phyloP scores from a whole-genome alignment of 2,329 filamentous ascomycete species.

The Aspergillus fischeri region DNA sequence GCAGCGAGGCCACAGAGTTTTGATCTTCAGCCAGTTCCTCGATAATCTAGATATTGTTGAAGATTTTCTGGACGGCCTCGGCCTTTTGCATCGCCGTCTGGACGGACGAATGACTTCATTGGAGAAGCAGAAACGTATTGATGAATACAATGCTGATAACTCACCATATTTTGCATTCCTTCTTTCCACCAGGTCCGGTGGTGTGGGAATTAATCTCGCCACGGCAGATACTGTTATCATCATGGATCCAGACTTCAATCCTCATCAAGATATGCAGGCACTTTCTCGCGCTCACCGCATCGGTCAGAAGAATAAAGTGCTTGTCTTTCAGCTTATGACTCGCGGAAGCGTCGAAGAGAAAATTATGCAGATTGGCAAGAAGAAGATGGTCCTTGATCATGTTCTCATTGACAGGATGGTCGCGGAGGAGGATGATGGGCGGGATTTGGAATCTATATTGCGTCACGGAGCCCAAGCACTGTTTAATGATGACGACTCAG shows the following conservation, averaged over 20 bases:
- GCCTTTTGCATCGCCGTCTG: constrained; percentile 70
- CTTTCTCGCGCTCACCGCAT: constrained; percentile 92
- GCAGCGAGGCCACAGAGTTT: constrained; percentile 79
- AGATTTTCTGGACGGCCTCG: constrained; percentile 78
- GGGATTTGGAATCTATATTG: constrained; percentile 82
- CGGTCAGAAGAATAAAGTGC: constrained; percentile 90
- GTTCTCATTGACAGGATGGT: constrained; percentile 91
- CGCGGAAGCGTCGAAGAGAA: constrained; percentile 87
- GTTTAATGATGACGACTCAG: constrained; percentile 67
- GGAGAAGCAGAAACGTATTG: constrained; percentile 91
- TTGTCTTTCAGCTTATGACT: constrained; percentile 93
- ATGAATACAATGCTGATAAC: constrained; percentile 81
- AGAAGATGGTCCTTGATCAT: constrained; percentile 94
- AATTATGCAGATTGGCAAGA: constrained; percentile 91
- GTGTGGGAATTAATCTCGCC: constrained; percentile 95
- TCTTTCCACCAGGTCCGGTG: constrained; percentile 87
- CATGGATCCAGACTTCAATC: constrained; percentile 94
- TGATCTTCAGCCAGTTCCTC: constrained; percentile 95
- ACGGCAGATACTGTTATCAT: constrained; percentile 98
- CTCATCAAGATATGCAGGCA: constrained; percentile 95
- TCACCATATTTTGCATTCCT: constrained; percentile 86
- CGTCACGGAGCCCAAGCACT: constrained; percentile 82
- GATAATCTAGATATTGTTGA: constrained; percentile 83
- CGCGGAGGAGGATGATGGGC: constrained; percentile 69
- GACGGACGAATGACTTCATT: constrained; percentile 78